A percentile compares a stretch with the other conserved stretches of the same genome.
Conservation (phyloP, 2,329 filamentous ascomycete genomes). For the Aureobasidium sp. region DNA sequence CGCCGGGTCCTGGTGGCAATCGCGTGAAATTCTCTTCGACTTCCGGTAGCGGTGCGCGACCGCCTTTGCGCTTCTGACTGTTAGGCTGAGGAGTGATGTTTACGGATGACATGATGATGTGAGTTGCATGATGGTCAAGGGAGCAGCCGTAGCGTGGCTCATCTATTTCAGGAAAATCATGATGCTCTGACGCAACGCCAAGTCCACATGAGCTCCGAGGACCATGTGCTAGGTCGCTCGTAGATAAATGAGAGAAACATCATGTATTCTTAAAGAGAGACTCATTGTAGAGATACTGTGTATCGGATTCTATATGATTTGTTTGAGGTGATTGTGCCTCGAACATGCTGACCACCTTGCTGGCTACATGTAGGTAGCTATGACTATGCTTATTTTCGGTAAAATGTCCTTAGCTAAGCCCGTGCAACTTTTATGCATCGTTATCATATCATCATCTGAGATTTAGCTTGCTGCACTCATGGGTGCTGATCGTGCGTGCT, state of each 20-base stretch:
- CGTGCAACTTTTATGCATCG: neutral
- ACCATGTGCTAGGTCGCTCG: no score
- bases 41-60: slow-evolving; percentile 1
- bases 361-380: neutral
- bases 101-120: slow-evolving; percentile 4
- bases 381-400: neutral
- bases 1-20: slow-evolving; percentile 1
- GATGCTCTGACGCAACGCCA: slow-evolving; percentile 9
- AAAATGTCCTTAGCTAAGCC: neutral
- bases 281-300: no score
- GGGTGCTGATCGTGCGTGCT: no score
- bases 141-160: neutral
- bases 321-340: neutral
- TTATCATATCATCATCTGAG: neutral
- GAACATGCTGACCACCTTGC: neutral
- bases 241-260: no score
- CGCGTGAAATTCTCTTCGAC: slow-evolving; percentile 9
- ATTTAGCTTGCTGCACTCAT: neutral
- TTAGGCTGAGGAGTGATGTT: neutral
- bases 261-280: no score
- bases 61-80: slow-evolving; percentile 4
- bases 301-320: neutral
- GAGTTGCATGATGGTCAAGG: slow-evolving; percentile 2
- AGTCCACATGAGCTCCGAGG: neutral
- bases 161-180: slow-evolving; percentile 10